A percentile compares a stretch with the other conserved stretches of the same genome.
These are phyloP conservation scores for Citeromyces nyonsensis DNA, from an alignment of 805 yeast species.

Conservation along the genomic window DNA sequence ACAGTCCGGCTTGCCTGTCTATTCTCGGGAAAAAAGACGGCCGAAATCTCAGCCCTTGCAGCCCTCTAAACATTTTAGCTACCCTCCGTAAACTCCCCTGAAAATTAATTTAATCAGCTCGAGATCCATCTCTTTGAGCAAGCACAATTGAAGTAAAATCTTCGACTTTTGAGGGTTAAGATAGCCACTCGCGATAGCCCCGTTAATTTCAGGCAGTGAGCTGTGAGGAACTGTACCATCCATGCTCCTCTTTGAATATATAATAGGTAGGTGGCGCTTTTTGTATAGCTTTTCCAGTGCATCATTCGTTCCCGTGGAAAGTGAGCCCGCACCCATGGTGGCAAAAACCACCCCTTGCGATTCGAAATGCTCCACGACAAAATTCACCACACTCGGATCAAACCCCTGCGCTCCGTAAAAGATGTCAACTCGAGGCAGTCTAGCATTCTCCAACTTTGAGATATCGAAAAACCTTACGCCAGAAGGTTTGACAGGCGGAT, in stretches of 20 bases:
- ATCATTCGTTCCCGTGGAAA: constrained; percentile 32
- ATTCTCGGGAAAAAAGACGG: too few species aligned
- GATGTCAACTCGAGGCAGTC: constrained; percentile 21
- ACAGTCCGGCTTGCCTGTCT: too few species aligned
- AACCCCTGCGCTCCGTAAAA: constrained; percentile 50
- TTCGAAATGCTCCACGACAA: constrained; percentile 26
- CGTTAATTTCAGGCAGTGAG: constrained; percentile 19
- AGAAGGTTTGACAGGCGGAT: constrained; percentile 44
- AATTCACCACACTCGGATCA: constrained; percentile 26
- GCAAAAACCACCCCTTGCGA: constrained; percentile 48
- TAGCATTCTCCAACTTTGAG: constrained; percentile 13
- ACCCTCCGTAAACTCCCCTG: constrained; percentile 20
- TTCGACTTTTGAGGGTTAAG: constrained; percentile 53
- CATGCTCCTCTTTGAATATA: constrained; percentile 52
- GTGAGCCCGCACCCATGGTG: constrained; percentile 59
- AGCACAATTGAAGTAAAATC: constrained; percentile 38
- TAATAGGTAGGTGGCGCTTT: constrained; percentile 30
- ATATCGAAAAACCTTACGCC: constrained; percentile 27
- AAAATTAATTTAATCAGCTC: constrained; percentile 27
- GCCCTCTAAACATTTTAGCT: too few species aligned
- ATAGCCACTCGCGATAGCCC: constrained; percentile 47
- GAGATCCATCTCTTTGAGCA: constrained; percentile 21
- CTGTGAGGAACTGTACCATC: constrained; percentile 58
- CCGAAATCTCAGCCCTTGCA: too few species aligned
- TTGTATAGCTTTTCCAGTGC: constrained; percentile 21